Conservation (phyloP, 2,329 filamentous ascomycete genomes). For the Emmonsiellopsis sp. region DNA sequence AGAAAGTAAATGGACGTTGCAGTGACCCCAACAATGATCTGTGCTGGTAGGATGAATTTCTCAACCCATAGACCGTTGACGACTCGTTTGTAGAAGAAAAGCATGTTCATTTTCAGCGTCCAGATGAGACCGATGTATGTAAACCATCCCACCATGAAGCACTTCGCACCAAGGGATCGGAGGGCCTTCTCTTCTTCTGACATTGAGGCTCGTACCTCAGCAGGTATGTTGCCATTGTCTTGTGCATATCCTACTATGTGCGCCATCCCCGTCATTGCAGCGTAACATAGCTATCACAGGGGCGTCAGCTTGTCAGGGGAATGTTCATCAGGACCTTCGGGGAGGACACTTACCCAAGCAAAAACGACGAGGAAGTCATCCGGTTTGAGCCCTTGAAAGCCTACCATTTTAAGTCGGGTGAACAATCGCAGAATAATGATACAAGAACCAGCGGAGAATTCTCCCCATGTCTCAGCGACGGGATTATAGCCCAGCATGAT, state of each 20-base stretch:
- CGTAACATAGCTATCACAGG: constrained; percentile 9
- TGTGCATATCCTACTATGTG: constrained; percentile 20
- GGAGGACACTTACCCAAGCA: constrained; percentile 17
- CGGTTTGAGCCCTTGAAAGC: constrained; percentile 21
- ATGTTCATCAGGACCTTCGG: no score
- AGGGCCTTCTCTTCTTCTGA: constrained; percentile 17
- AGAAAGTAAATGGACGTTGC: constrained; percentile 19
- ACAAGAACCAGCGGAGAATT: constrained; percentile 25
- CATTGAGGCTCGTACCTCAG: constrained; percentile 24
- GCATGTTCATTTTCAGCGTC: constrained; percentile 35
- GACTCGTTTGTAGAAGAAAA: constrained; percentile 32
- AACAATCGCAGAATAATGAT: constrained; percentile 25
- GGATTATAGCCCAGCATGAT: not conserved
- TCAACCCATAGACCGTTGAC: constrained; percentile 28
- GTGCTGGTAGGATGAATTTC: constrained; percentile 27
- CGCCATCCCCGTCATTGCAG: constrained; percentile 15
- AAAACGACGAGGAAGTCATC: constrained; percentile 29
- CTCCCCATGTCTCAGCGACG: constrained; percentile 28
- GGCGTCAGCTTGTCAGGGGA: not conserved
- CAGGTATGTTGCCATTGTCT: constrained; percentile 24
- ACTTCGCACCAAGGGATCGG: constrained; percentile 27
- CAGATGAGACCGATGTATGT: constrained; percentile 31
- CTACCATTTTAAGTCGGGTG: constrained; percentile 26
- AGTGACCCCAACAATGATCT: constrained; percentile 22
- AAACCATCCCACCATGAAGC: constrained; percentile 27